Evolutionary conservation across 495 filamentous ascomycete genomes (phyloP).

Genomic region (Xylaria longipes): DNA sequence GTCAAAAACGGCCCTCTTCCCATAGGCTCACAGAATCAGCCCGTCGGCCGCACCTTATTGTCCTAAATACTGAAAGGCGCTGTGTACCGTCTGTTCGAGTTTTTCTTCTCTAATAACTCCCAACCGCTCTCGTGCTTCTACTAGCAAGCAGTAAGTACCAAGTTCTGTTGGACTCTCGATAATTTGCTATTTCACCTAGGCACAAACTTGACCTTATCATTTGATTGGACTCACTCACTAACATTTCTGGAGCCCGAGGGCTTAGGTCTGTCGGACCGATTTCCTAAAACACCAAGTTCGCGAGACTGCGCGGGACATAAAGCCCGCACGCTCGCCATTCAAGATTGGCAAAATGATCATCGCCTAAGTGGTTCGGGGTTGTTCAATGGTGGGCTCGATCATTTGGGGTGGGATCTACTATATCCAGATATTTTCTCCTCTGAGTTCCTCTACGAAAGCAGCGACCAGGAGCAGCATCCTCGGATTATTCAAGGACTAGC

Average conservation of each 20-base stretch:
- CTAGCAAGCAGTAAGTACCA: not conserved
- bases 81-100: not conserved
- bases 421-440: not conserved
- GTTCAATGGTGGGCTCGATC: not conserved
- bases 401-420: conserved; percentile 10
- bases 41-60: not conserved
- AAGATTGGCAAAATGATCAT: conserved; percentile 3
- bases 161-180: not conserved
- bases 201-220: not conserved
- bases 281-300: not conserved
- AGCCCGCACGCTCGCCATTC: not conserved
- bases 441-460: not conserved
- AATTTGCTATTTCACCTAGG: not conserved
- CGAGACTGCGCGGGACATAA: not conserved
- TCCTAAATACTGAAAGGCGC: not conserved
- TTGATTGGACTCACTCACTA: not conserved
- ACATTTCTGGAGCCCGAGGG: not conserved
- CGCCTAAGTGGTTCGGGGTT: not conserved
- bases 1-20: not conserved
- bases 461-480: not conserved
- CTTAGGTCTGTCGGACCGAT: not conserved
- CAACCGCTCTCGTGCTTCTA: not conserved
- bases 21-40: not conserved
- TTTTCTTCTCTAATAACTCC: no score
- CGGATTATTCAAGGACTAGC: not conserved